Percentiles rank a stretch among this genome's conserved stretches.
Evolutionary conservation across 2,329 filamentous ascomycete species (phyloP).

Genomic region (Calycina marina): DNA sequence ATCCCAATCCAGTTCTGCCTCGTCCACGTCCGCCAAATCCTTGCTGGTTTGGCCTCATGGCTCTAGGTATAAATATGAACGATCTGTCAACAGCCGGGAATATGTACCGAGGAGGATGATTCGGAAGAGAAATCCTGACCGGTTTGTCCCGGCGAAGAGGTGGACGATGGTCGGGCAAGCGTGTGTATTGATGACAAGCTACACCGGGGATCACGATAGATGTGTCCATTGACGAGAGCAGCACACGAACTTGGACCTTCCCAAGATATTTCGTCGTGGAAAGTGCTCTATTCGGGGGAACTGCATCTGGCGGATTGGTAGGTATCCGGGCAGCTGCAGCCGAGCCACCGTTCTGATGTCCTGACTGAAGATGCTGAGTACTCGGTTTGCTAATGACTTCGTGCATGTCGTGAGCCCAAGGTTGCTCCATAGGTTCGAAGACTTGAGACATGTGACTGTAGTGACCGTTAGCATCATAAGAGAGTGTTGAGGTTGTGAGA

Average conservation of each 20-base stretch:
- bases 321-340: slow-evolving; percentile 15
- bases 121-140: slow-evolving; percentile 80
- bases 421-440: slow-evolving; percentile 50
- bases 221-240: slow-evolving; percentile 58
- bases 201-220: slow-evolving; percentile 61
- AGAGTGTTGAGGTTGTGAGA: slow-evolving; percentile 3
- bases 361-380: slow-evolving; percentile 12
- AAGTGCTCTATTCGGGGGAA: slow-evolving; percentile 59
- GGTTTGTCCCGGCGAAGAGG: slow-evolving; percentile 92
- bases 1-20: slow-evolving; percentile 57
- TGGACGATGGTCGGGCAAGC: slow-evolving; percentile 85
- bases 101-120: slow-evolving; percentile 69
- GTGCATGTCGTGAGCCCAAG: slow-evolving; percentile 93
- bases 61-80: slow-evolving; percentile 95
- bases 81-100: slow-evolving; percentile 82
- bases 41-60: slow-evolving; percentile 85
- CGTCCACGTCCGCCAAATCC: slow-evolving; percentile 51
- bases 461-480: slow-evolving; percentile 13
- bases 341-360: slow-evolving; percentile 26
- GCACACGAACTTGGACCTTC: slow-evolving; percentile 73
- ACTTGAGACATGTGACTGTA: slow-evolving; percentile 31
- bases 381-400: slow-evolving; percentile 43
- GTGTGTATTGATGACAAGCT: slow-evolving; percentile 79
- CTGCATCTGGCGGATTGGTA: slow-evolving; percentile 34
- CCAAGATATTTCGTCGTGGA: slow-evolving; percentile 75